A percentile compares a stretch with the other conserved stretches of the same genome.
Evolutionary conservation across 306 rosid species (phyloP).

Genomic region (Trichosanthes cucumerina): DNA sequence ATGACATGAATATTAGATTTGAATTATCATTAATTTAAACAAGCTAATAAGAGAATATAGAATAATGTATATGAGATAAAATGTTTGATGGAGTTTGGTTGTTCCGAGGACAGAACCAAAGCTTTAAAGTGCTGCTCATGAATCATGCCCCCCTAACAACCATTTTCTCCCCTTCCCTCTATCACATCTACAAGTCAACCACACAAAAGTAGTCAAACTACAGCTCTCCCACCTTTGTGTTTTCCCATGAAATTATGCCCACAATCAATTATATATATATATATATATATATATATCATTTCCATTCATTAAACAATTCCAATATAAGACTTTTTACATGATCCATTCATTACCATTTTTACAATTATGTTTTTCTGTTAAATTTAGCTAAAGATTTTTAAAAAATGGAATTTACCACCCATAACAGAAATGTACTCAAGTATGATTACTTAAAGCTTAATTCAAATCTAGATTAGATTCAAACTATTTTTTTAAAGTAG

Average conservation of each 20-base stretch:
- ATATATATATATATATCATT: background rate
- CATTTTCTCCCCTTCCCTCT: background rate
- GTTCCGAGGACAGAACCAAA: slow-evolving; percentile 57
- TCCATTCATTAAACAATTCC: background rate
- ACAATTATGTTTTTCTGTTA: background rate
- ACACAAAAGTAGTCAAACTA: background rate
- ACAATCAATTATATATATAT: background rate
- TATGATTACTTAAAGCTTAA: too few species aligned
- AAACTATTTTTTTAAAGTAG: too few species aligned
- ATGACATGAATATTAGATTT: background rate
- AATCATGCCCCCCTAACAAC: slow-evolving; percentile 44
- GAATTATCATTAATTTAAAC: background rate
- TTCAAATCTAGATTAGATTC: too few species aligned
- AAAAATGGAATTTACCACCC: too few species aligned
- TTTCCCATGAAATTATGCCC: background rate
- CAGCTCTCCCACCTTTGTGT: background rate
- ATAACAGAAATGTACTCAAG: too few species aligned
- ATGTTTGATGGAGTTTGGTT: slow-evolving; percentile 8
- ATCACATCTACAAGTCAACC: slow-evolving; percentile 1
- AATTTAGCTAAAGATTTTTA: background rate
- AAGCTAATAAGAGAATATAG: background rate
- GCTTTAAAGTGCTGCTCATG: slow-evolving; percentile 41
- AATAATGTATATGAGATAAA: background rate
- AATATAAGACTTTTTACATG: background rate
- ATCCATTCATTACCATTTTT: background rate